phyloP scores from a whole-genome alignment of 768 basidiomycete species.

The Pholiota molesta region DNA sequence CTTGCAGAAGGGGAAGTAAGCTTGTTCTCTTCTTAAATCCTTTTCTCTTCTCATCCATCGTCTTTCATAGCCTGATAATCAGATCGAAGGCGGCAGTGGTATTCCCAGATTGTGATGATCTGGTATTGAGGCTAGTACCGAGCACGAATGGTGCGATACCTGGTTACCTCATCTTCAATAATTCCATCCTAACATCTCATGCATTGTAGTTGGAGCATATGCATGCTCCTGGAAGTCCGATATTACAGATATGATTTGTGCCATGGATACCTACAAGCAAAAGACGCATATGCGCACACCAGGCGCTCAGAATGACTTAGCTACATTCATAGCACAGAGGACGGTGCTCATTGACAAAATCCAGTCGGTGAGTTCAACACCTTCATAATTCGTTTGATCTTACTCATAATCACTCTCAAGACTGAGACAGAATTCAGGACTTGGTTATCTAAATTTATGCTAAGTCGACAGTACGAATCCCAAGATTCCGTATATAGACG shows the following conservation, averaged over 20 bases:
- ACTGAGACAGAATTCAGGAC: background rate
- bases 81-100: conserved; percentile 21
- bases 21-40: background rate
- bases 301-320: conserved; percentile 28
- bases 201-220: too few species aligned
- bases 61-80: conserved; percentile 27
- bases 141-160: too few species aligned
- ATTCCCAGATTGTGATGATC: conserved; percentile 24
- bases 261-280: conserved; percentile 19
- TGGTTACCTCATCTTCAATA: too few species aligned
- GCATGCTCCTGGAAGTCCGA: conserved; percentile 37
- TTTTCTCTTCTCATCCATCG: background rate
- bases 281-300: conserved; percentile 19
- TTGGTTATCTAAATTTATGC: background rate
- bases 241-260: conserved; percentile 25
- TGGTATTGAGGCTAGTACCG: too few species aligned
- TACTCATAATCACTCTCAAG: background rate
- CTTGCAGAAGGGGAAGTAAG: conserved; percentile 31
- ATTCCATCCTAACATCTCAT: too few species aligned
- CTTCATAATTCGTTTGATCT: background rate
- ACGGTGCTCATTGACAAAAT: background rate
- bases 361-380: background rate
- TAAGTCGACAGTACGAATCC: too few species aligned
- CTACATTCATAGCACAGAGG: background rate
- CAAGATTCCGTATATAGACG: background rate